These are phyloP conservation scores for Cyclostephanos invisitatus DNA, from an alignment of 108 stramenopile genomes.

Conservation along the genomic window DNA sequence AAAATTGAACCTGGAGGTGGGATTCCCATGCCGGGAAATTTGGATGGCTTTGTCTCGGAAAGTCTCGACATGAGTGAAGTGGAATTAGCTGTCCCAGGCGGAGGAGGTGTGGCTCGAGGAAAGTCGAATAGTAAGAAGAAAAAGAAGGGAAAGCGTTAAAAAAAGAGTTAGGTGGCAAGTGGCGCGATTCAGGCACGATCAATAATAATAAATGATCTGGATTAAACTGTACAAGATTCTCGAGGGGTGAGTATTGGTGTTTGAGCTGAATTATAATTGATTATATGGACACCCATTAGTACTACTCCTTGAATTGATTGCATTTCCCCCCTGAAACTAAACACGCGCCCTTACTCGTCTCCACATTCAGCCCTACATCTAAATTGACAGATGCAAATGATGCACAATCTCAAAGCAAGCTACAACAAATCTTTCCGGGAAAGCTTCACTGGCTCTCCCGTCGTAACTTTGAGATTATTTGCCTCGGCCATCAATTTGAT, in stretches of 20 bases:
- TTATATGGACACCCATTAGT: too few species aligned
- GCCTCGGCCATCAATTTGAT: constrained; percentile 37
- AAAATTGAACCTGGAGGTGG: not conserved
- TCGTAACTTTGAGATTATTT: constrained; percentile 27
- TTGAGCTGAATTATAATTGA: too few species aligned
- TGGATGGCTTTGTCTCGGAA: not conserved
- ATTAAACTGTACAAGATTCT: too few species aligned
- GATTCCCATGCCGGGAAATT: constrained; percentile 13
- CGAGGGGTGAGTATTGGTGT: too few species aligned
- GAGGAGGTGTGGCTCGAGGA: constrained; percentile 19
- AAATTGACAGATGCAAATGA: too few species aligned
- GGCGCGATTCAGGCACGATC: too few species aligned
- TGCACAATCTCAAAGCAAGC: not conserved
- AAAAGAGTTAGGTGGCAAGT: too few species aligned
- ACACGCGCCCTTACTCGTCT: too few species aligned
- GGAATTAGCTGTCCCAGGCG: constrained; percentile 32
- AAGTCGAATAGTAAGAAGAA: constrained; percentile 52
- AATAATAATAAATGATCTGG: too few species aligned
- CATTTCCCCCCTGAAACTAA: too few species aligned
- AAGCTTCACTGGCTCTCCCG: constrained; percentile 50
- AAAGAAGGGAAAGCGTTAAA: constrained; percentile 49
- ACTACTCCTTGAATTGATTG: too few species aligned
- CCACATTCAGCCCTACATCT: too few species aligned
- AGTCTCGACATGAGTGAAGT: constrained; percentile 15
- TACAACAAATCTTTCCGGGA: constrained; percentile 37